A percentile compares a stretch with the other conserved stretches of the same genome.
These are phyloP conservation scores for Yamadazyma triangularis DNA, from an alignment of 1,139 yeast genomes.

Conservation along the genomic window DNA sequence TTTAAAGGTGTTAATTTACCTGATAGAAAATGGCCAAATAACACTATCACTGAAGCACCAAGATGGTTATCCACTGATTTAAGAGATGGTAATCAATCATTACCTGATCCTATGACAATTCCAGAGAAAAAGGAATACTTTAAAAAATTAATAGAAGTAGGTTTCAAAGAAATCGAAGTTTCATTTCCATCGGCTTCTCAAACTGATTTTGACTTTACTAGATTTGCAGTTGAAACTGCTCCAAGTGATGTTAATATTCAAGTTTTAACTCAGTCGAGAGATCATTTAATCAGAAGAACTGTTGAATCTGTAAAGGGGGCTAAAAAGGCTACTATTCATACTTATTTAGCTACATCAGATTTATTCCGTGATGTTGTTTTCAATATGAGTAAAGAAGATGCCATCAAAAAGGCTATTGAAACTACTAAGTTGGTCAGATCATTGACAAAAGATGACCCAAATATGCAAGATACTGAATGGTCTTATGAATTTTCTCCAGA, in stretches of 20 bases:
- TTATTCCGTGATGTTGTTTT: slow-evolving; percentile 89
- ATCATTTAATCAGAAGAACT: slow-evolving; percentile 82
- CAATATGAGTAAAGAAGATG: slow-evolving; percentile 76
- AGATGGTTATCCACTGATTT: slow-evolving; percentile 96
- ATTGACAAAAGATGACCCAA: slow-evolving; percentile 85
- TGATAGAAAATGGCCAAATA: slow-evolving; percentile 85
- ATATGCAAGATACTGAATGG: slow-evolving; percentile 73
- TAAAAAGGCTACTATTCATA: slow-evolving; percentile 83
- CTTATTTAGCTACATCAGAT: slow-evolving; percentile 89
- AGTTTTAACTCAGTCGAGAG: slow-evolving; percentile 89
- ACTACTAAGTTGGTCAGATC: slow-evolving; percentile 76
- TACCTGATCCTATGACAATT: slow-evolving; percentile 95
- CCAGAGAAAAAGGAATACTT: slow-evolving; percentile 87
- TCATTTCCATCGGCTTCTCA: slow-evolving; percentile 96
- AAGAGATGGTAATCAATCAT: slow-evolving; percentile 94
- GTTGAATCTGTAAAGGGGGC: slow-evolving; percentile 89
- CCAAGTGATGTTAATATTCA: slow-evolving; percentile 93
- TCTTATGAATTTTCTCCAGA: slow-evolving; percentile 93
- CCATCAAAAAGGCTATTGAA: slow-evolving; percentile 74
- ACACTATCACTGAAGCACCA: slow-evolving; percentile 73
- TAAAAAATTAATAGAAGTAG: slow-evolving; percentile 78
- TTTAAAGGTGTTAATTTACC: slow-evolving; percentile 66
- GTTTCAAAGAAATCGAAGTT: slow-evolving; percentile 96
- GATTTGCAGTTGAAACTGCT: slow-evolving; percentile 86
- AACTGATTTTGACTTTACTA: slow-evolving; percentile 91